Evolutionary conservation across 1,139 yeast genomes (phyloP), one percentile per base, ranked within the genome.

Genomic region (Candida sojae): DNA sequence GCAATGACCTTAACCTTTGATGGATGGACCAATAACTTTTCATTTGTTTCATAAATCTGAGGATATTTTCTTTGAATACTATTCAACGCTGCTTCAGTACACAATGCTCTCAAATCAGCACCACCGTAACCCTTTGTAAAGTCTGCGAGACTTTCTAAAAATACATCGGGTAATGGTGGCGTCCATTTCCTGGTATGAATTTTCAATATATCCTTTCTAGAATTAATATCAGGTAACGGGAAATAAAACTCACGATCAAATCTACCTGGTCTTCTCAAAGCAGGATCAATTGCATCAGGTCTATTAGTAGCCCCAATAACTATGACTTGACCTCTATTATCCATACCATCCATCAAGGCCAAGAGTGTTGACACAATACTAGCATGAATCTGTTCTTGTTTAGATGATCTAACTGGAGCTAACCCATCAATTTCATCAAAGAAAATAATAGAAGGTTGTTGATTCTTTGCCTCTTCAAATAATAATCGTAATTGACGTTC

Each of bases 341-440:
- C 99, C 99, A 95, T 95, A 61, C 99, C 99, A 67, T 95, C 99
- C 99, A 95, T 93, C 46, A 93, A 71, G 0, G 99, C 98, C 54
- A 93, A 78, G 57, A 93, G 71, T 0, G 99, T 93, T 1, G 97
- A 90, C 3, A 93, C 99, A 54, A 93, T 93, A 56, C 96, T 88
- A 1, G 99, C 98, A 68, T 95, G 99, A 50, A 93, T 93, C 64
- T 93, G 99, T 64, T 93, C 99, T 67, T 93, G 99, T 56, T 92
- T 93, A 0, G 97, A 89, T 1, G 97, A 89, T 64, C 99, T 80
- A 1, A 95, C 99, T 0, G 99, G 99, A 0, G 99, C 99, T 56
- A 95, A 75, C 44, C 99, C 99, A 68, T 93, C 99, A 54, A 93
- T 93, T 71, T 93, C 99, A 71, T 93, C 99, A 61, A 93, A 92